phyloP scores from a whole-genome alignment of 176 grass and related monocot genomes.

The Chrysopogon serrulatus region DNA sequence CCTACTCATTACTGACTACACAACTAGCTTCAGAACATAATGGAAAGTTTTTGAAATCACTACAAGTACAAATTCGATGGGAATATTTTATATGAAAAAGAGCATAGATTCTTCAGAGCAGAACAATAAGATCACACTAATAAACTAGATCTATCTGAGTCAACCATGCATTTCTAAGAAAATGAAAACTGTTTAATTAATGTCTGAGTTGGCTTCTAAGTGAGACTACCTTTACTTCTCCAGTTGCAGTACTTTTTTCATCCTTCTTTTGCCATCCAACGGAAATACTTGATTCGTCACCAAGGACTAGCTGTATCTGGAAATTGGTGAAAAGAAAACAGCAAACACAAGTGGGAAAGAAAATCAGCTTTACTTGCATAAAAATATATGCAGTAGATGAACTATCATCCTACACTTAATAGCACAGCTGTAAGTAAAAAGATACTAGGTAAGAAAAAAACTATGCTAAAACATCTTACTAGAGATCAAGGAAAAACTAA shows the following conservation, averaged over 20 bases:
- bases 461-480: background rate
- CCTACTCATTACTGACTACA: background rate
- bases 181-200: background rate
- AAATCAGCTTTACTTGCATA: background rate
- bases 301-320: conserved; percentile 96
- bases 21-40: background rate
- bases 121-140: background rate
- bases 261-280: conserved; percentile 96
- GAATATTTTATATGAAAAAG: background rate
- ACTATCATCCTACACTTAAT: background rate
- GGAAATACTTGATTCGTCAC: conserved; percentile 75
- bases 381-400: conserved; percentile 8
- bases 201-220: background rate
- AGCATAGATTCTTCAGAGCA: background rate
- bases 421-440: conserved; percentile 6
- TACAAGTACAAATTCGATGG: background rate
- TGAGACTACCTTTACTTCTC: conserved; percentile 85
- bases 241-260: conserved; percentile 78
- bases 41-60: background rate
- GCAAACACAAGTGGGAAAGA: background rate
- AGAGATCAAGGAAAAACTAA: conserved; percentile 2
- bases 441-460: background rate
- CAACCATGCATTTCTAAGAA: background rate
- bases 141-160: background rate
- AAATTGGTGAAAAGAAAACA: conserved; percentile 20